A percentile compares a stretch with the other conserved stretches of the same genome.
phyloP scores from a whole-genome alignment of 2,329 filamentous ascomycete species.

The Ophiostoma ulmi region DNA sequence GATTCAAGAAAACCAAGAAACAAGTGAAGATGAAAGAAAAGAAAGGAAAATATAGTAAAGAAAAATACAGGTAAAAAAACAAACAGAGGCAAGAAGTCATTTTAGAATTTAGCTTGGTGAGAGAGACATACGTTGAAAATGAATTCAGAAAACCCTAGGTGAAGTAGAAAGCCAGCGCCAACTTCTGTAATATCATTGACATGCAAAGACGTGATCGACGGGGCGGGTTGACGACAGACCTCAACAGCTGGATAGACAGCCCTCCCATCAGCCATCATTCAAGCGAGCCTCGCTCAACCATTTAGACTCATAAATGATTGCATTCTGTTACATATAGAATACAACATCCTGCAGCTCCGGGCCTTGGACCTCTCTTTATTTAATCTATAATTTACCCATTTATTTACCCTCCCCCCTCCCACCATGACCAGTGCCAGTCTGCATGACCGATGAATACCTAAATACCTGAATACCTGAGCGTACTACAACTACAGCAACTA shows the following conservation, averaged over 20 bases:
- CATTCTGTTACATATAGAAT: background rate
- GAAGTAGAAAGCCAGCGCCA: background rate
- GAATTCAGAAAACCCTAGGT: background rate
- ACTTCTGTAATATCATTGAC: background rate
- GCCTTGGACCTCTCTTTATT: background rate
- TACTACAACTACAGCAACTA: background rate
- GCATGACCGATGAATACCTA: background rate
- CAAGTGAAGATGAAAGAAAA: too few relatives aligned
- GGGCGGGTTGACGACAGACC: constrained; percentile 5
- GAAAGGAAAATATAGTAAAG: too few relatives aligned
- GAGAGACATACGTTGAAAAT: rapidly evolving
- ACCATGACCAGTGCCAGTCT: background rate
- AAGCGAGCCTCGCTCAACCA: background rate
- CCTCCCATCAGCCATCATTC: background rate
- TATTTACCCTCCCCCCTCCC: background rate
- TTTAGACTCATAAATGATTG: background rate
- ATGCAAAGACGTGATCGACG: constrained; percentile 20
- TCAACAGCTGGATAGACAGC: constrained; percentile 1
- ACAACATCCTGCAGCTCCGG: background rate
- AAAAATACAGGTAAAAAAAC: background rate
- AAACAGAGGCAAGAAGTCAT: background rate
- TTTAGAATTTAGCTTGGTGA: background rate
- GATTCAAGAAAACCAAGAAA: background rate
- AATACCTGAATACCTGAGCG: background rate
- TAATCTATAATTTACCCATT: background rate